These are phyloP conservation scores for Citrus medica DNA, from an alignment of 345 rosid genomes.

Conservation along the genomic window DNA sequence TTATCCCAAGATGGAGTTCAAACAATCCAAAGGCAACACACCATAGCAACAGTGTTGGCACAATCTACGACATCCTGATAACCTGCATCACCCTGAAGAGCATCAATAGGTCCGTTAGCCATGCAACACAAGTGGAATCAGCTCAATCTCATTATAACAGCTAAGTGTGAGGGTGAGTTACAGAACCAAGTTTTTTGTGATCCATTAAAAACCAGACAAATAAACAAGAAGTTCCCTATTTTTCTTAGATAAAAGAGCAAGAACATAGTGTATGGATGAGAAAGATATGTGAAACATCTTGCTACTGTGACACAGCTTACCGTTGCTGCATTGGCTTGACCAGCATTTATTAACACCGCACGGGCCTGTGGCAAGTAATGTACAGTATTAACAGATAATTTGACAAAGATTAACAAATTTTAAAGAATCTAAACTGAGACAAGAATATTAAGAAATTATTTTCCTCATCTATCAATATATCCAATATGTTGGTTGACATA, in stretches of 20 bases:
- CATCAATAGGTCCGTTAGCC: constrained; percentile 17
- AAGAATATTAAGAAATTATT: not conserved
- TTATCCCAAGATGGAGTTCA: not conserved
- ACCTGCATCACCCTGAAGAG: constrained; percentile 90
- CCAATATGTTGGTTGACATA: not conserved
- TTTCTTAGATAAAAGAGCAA: not conserved
- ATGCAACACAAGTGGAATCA: not conserved
- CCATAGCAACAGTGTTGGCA: constrained; percentile 63
- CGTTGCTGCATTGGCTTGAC: constrained; percentile 99
- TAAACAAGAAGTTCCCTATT: not conserved
- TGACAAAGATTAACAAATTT: not conserved
- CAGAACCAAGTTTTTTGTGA: constrained; percentile 5
- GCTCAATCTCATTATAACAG: not conserved
- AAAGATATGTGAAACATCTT: constrained; percentile 12
- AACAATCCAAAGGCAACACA: constrained; percentile 17
- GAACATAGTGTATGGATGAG: not conserved
- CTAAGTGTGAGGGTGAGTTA: not conserved
- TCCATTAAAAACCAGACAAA: not conserved
- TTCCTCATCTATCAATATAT: not conserved
- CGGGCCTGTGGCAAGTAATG: constrained; percentile 66
- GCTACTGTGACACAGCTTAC: constrained; percentile 40
- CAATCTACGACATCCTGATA: constrained; percentile 81
- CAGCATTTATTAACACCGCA: constrained; percentile 92
- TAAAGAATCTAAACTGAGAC: not conserved
- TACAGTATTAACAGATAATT: constrained; percentile 4